Conservation (phyloP, 192 early-diverging fungal genomes). For the Funneliformis geosporum region DNA sequence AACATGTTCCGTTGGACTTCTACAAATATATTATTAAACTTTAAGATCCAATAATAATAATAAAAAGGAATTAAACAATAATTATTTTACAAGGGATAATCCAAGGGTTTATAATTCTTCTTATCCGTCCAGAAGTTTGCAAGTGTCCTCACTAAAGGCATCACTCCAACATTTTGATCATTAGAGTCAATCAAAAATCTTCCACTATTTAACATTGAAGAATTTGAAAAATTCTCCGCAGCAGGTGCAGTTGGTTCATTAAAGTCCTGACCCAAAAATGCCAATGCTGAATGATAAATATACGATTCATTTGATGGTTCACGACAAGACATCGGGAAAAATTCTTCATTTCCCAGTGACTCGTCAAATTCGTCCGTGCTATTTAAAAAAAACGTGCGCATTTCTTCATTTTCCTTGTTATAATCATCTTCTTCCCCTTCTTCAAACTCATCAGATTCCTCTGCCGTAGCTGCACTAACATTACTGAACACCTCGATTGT, state of each 20-base stretch:
- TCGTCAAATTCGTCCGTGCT: conserved; percentile 61
- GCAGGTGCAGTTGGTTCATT: conserved; percentile 9
- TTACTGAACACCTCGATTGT: conserved; percentile 56
- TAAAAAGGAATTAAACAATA: neutral
- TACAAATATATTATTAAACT: conserved; percentile 23
- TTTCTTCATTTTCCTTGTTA: conserved; percentile 41
- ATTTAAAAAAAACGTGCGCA: conserved; percentile 49
- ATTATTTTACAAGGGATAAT: conserved; percentile 71
- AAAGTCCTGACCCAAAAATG: conserved; percentile 22
- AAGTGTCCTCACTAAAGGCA: conserved; percentile 75
- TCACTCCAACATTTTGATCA: conserved; percentile 23
- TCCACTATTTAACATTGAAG: too few relatives aligned
- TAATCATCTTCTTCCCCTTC: conserved; percentile 43
- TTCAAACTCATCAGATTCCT: conserved; percentile 60
- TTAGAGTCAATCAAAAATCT: neutral
- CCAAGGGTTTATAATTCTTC: conserved; percentile 65
- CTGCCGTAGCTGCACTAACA: conserved; percentile 55
- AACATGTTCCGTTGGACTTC: conserved; percentile 79
- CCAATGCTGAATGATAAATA: conserved; percentile 21
- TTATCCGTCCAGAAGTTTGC: conserved; percentile 72
- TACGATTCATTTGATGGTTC: conserved; percentile 27
- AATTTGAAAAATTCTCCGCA: neutral
- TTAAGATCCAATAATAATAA: neutral
- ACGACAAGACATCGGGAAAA: conserved; percentile 26
- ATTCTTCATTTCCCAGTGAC: conserved; percentile 43